Evolutionary conservation across 139 green algal species (phyloP).

Genomic region (Closterium sp.): DNA sequence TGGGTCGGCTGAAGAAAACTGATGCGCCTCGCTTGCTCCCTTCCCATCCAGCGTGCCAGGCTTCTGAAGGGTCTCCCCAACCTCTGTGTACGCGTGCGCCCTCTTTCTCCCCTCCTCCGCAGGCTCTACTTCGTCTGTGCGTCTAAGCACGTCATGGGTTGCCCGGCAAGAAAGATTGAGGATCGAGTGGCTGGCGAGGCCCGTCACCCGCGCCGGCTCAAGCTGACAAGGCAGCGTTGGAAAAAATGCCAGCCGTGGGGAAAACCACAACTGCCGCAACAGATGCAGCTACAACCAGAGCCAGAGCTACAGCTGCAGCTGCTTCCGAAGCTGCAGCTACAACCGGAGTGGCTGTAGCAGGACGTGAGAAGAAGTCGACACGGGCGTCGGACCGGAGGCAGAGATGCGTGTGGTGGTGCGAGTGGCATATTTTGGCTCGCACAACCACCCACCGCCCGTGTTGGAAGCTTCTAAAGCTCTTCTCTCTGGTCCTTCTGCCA

Average conservation of each 20-base stretch:
- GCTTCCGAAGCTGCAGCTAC: too few species aligned
- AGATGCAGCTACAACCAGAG: too few species aligned
- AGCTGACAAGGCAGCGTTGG: too few species aligned
- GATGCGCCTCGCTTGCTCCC: too few species aligned
- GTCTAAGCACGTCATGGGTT: neutral
- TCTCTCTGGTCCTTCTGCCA: neutral
- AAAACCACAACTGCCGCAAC: neutral
- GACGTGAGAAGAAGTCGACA: neutral
- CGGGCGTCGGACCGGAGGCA: neutral
- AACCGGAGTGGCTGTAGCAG: too few species aligned
- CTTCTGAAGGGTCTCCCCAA: too few species aligned
- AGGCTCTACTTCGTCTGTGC: neutral
- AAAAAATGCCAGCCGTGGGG: neutral
- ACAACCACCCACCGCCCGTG: neutral
- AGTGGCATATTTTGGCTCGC: neutral
- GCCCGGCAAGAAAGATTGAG: neutral
- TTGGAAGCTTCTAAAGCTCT: too few species aligned
- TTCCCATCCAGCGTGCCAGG: neutral
- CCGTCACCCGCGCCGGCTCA: too few species aligned
- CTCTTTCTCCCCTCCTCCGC: neutral
- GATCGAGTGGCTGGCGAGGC: neutral
- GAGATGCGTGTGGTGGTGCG: neutral
- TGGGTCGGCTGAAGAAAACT: neutral
- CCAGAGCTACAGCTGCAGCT: too few species aligned
- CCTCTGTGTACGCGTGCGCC: neutral